These are phyloP conservation scores for Medicago truncatula DNA, from an alignment of 306 rosid genomes.

Conservation along the genomic window DNA sequence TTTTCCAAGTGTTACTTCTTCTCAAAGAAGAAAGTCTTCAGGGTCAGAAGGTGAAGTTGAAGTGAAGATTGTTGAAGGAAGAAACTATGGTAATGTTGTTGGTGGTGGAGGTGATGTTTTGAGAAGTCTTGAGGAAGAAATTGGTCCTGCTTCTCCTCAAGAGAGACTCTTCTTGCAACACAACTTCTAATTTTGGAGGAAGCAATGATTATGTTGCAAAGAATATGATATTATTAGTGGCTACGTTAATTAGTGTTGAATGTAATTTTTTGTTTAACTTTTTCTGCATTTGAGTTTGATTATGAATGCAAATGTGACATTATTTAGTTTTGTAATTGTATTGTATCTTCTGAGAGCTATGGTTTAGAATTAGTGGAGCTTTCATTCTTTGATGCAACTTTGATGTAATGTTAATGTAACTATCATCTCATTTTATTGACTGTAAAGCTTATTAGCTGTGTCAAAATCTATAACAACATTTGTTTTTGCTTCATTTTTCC, in stretches of 20 bases:
- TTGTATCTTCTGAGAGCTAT: conserved; percentile 5
- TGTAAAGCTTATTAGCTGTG: neutral
- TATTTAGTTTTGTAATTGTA: conserved; percentile 24
- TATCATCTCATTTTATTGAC: conserved; percentile 34
- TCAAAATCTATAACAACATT: neutral
- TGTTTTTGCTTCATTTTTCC: neutral
- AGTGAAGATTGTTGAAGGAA: conserved; percentile 67
- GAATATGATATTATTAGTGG: neutral
- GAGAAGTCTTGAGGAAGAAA: conserved; percentile 95
- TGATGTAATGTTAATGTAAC: conserved; percentile 33
- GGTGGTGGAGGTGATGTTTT: conserved; percentile 70
- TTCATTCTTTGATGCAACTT: conserved; percentile 32
- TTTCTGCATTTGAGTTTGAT: conserved; percentile 15
- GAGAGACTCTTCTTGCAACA: conserved; percentile 88
- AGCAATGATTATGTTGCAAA: neutral
- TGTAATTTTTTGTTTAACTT: conserved; percentile 22
- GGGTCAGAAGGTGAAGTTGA: conserved; percentile 85
- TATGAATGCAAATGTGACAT: conserved; percentile 34
- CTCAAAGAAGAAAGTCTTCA: conserved; percentile 93
- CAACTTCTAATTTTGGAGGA: conserved; percentile 55
- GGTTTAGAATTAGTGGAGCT: conserved; percentile 20
- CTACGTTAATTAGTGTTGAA: conserved; percentile 18
- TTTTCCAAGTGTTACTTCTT: conserved; percentile 94
- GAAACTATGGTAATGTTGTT: conserved; percentile 53
- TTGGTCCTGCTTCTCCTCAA: conserved; percentile 93